A percentile compares a stretch with the other conserved stretches of the same genome.
phyloP scores from a whole-genome alignment of 192 early-diverging fungal genomes.

The Coemansia sp. region DNA sequence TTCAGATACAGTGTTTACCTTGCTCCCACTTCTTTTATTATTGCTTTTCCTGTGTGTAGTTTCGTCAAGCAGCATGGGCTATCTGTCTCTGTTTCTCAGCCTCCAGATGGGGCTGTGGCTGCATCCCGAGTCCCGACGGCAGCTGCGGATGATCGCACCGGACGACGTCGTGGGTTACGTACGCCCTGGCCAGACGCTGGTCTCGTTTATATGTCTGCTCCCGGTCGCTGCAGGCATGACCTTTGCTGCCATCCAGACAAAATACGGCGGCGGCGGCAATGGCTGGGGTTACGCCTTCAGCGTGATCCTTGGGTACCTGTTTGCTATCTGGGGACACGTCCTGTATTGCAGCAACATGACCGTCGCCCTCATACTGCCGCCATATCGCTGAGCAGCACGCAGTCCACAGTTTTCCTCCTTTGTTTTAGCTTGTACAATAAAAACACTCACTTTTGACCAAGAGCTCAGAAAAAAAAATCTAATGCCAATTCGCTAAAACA shows the following conservation, averaged over 20 bases:
- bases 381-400: not conserved
- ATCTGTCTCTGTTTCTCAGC: conserved; percentile 47
- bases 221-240: conserved; percentile 40
- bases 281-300: conserved; percentile 43
- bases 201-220: conserved; percentile 35
- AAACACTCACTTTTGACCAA: too few relatives aligned
- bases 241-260: conserved; percentile 31
- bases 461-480: too few relatives aligned
- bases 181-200: conserved; percentile 36
- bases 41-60: conserved; percentile 12
- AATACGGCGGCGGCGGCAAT: conserved; percentile 35
- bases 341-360: conserved; percentile 40
- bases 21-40: not conserved
- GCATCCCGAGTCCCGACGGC: conserved; percentile 35
- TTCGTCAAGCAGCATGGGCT: conserved; percentile 22
- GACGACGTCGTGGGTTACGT: conserved; percentile 4
- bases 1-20: not conserved
- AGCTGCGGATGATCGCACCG: conserved; percentile 15
- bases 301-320: conserved; percentile 21
- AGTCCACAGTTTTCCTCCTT: too few relatives aligned
- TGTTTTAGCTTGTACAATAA: too few relatives aligned
- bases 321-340: conserved; percentile 41
- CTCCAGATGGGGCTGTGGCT: conserved; percentile 35
- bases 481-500: too few relatives aligned
- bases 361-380: conserved; percentile 16